Base-by-base conservation (phyloP, 2,329 filamentous ascomycete species). In the Zasmidium citrigriseum region DNA sequence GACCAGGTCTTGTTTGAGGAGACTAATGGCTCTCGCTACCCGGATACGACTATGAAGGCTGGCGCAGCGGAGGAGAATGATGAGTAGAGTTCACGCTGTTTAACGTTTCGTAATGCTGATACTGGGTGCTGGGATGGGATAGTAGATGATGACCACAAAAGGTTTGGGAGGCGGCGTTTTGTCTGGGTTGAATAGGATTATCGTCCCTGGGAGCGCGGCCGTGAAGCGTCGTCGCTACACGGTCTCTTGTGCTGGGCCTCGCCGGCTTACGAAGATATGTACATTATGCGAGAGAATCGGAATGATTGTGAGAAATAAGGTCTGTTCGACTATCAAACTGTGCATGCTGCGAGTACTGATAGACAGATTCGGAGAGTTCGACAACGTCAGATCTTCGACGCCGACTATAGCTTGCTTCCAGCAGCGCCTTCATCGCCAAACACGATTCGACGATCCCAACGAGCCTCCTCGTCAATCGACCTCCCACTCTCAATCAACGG, bases 1-100 rank as follows among this genome's bases (percentile, higher is more conserved):
- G 93, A 98, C 69, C 86, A 91, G 73, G 79, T 83, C 46, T 80
- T 97, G 14, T 97, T 87, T 71, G 85, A 83, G 10, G 80, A 90
- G 51, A 58, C 51, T 25, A 59, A 58, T 18, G 52, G 52, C 25
- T 68, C 67, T 51, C 57, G 65, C 3, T 73, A 73, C 57, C 68
- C 69, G 3, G 68, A 68, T 41, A 60, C 61, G 52, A 68, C 63
- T 9, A 64, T 68, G 27, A 57, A 54, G 46, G 62, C 62, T 16
- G 59, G 59, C 12, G 59, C 58, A 3, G 46, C 59, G 20, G 24
- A 54, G 34, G 54, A 59, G 20, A 38, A 56, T 48, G 44, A 24
- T 27, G 25, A 54, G 22, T 45, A 27, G n/a, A 12, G n/a, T 2
- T 25, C 23, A 49, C 27, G 47, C 10, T 16, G 3, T 10, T 49